Percentiles rank a stretch among this genome's conserved stretches.
phyloP scores from a whole-genome alignment of 2,329 filamentous ascomycete genomes.

The Stromatinia cepivora region DNA sequence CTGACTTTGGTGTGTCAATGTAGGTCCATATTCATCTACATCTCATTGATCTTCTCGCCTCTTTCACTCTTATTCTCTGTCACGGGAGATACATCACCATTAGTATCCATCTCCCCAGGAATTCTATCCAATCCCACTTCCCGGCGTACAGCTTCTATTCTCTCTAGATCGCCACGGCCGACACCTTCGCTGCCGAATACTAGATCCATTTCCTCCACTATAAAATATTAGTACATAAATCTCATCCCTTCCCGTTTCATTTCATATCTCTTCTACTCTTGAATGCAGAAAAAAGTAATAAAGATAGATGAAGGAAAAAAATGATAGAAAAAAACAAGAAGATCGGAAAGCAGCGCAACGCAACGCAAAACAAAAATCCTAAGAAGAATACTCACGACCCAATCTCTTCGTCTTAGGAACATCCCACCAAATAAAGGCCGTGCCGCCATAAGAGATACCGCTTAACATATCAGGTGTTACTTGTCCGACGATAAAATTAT shows the following conservation, averaged over 20 bases:
- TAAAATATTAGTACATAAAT: too few relatives aligned
- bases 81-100: neutral
- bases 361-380: neutral
- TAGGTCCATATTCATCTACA: neutral
- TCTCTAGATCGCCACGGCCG: conserved; percentile 64
- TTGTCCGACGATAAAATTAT: conserved; percentile 63
- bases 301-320: too few relatives aligned
- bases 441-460: conserved; percentile 62
- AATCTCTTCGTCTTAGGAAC: conserved; percentile 56
- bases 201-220: conserved; percentile 59
- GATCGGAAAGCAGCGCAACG: neutral
- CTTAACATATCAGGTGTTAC: conserved; percentile 68
- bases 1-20: neutral
- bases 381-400: conserved; percentile 35
- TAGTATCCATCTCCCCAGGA: conserved; percentile 16
- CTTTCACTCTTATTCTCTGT: neutral
- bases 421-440: conserved; percentile 52
- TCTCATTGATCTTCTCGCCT: conserved; percentile 6
- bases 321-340: too few relatives aligned
- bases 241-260: too few relatives aligned
- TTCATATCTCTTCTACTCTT: neutral
- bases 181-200: conserved; percentile 68
- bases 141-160: conserved; percentile 71
- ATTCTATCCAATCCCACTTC: conserved; percentile 62
- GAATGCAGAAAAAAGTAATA: too few relatives aligned